Conservation (phyloP, 148 eudicot genomes). For the Simmondsia chinensis region DNA sequence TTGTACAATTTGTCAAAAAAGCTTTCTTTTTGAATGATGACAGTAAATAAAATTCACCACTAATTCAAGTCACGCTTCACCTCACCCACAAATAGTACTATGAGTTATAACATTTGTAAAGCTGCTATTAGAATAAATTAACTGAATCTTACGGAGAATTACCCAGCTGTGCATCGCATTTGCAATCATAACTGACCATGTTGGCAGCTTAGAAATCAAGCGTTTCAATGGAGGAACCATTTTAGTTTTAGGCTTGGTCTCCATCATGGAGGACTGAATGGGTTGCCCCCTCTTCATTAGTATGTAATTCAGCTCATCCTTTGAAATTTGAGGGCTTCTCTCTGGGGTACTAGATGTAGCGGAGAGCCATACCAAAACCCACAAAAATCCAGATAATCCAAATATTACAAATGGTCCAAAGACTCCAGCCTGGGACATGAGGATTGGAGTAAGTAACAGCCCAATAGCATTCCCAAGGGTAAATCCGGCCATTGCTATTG, state of each 20-base stretch:
- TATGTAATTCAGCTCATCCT: slow-evolving; percentile 64
- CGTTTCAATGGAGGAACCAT: slow-evolving; percentile 73
- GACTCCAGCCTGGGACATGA: slow-evolving; percentile 81
- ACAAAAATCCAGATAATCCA: slow-evolving; percentile 78
- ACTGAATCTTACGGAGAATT: slow-evolving; percentile 4
- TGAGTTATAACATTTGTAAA: no score
- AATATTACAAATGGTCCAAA: slow-evolving; percentile 93
- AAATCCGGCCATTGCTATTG: slow-evolving; percentile 97
- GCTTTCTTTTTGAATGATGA: no score
- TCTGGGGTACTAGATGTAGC: slow-evolving; percentile 89
- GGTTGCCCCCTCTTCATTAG: slow-evolving; percentile 25
- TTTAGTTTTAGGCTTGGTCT: slow-evolving; percentile 23
- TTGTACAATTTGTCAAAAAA: no score
- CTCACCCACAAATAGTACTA: no score
- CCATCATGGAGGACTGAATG: slow-evolving; percentile 13
- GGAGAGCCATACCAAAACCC: slow-evolving; percentile 93
- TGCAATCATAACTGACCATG: slow-evolving; percentile 89
- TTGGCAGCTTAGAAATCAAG: slow-evolving; percentile 69
- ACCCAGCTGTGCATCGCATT: slow-evolving; percentile 98
- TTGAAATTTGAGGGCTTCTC: slow-evolving; percentile 61
- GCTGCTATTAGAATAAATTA: neutral
- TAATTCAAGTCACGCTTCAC: no score
- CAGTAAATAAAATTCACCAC: no score
- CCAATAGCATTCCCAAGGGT: slow-evolving; percentile 93
- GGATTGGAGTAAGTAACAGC: slow-evolving; percentile 82